Evolutionary conservation across 176 grass and related monocot species (phyloP).

Genomic region (Stipa capillata): DNA sequence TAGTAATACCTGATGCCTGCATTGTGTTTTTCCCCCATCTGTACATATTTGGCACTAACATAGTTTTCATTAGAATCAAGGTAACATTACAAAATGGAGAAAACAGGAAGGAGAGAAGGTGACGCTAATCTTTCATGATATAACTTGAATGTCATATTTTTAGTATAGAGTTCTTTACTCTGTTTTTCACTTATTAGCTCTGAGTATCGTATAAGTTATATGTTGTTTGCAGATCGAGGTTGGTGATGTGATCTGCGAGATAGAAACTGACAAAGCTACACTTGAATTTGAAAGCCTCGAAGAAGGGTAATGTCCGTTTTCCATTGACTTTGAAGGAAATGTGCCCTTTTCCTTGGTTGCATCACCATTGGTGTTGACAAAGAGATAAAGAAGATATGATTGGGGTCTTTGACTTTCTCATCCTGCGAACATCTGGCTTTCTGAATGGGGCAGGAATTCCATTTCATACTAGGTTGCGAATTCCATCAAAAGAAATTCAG

Average conservation of each 20-base stretch:
- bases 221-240: conserved; percentile 77
- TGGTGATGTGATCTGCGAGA: conserved; percentile 94
- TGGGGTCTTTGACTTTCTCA: background rate
- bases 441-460: background rate
- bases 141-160: background rate
- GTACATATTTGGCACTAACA: conserved; percentile 28
- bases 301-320: conserved; percentile 70
- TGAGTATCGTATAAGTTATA: background rate
- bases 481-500: too few species aligned
- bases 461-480: too few species aligned
- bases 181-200: background rate
- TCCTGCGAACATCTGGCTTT: background rate
- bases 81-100: conserved; percentile 90
- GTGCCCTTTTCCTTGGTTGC: too few species aligned
- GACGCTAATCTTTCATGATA: conserved; percentile 8
- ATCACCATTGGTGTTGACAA: too few species aligned
- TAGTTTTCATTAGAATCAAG: conserved; percentile 80
- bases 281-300: conserved; percentile 95
- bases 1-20: background rate
- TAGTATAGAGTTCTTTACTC: background rate
- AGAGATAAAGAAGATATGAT: too few species aligned
- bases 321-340: background rate
- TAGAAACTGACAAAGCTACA: conserved; percentile 98
- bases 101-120: conserved; percentile 99
- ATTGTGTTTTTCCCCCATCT: background rate